These are phyloP conservation scores for Cairneyella variabilis DNA, from an alignment of 495 filamentous ascomycete genomes.

Conservation along the genomic window DNA sequence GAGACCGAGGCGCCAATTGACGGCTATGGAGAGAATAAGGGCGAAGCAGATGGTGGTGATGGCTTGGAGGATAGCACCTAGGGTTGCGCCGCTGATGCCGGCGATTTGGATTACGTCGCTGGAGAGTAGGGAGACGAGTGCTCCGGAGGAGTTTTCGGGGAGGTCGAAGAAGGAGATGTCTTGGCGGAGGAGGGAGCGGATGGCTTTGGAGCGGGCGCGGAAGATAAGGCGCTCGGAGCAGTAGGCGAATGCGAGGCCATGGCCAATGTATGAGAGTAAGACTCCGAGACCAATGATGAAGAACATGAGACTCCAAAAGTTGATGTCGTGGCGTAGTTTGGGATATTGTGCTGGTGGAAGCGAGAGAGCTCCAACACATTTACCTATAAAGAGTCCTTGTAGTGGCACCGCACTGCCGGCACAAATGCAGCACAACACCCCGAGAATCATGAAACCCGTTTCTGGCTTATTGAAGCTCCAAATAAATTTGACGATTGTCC, in stretches of 20 bases:
- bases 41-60: conserved; percentile 46
- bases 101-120: conserved; percentile 51
- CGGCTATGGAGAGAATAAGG: conserved; percentile 45
- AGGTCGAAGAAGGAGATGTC: conserved; percentile 62
- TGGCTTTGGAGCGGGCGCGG: conserved; percentile 44
- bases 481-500: conserved; percentile 77
- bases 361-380: conserved; percentile 3
- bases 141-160: conserved; percentile 55
- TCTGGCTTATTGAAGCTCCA: conserved; percentile 75
- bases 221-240: conserved; percentile 47
- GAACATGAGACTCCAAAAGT: conserved; percentile 37
- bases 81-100: conserved; percentile 6
- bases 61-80: conserved; percentile 32
- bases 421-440: conserved; percentile 69
- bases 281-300: conserved; percentile 41
- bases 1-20: conserved; percentile 61
- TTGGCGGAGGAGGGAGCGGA: conserved; percentile 50
- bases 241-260: conserved; percentile 39
- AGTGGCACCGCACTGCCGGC: conserved; percentile 76
- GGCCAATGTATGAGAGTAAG: conserved; percentile 31
- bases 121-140: conserved; percentile 54
- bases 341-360: not conserved
- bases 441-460: conserved; percentile 65
- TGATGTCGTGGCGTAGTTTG: conserved; percentile 13
- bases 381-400: conserved; percentile 42